phyloP scores from a whole-genome alignment of 2,329 filamentous ascomycete genomes.

The Aspergillus brunneoviolaceus region DNA sequence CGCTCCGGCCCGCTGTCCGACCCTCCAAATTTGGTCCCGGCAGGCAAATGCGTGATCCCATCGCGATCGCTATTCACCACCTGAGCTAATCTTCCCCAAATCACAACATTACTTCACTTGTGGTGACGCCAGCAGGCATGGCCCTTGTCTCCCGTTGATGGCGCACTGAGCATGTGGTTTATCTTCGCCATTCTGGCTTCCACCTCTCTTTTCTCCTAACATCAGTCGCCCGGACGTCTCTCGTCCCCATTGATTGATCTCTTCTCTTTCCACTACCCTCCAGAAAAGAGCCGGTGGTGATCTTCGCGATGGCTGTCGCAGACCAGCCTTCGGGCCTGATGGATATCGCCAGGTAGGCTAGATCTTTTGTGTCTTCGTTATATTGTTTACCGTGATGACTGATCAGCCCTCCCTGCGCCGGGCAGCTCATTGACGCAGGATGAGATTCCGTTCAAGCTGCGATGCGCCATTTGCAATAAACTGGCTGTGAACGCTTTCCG shows the following conservation, averaged over 20 bases:
- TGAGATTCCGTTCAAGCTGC: slow-evolving; percentile 92
- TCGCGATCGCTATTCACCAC: slow-evolving; percentile 2
- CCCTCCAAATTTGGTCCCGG: slow-evolving; percentile 17
- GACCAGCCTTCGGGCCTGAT: slow-evolving; percentile 43
- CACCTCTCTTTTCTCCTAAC: slow-evolving; percentile 3
- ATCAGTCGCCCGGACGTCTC: slow-evolving; percentile 2
- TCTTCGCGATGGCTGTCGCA: slow-evolving; percentile 37
- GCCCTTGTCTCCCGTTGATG: slow-evolving; percentile 15
- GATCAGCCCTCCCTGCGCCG: neutral
- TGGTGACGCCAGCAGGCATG: slow-evolving; percentile 43
- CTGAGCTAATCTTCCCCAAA: slow-evolving; percentile 56
- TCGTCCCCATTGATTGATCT: neutral
- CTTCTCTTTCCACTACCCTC: slow-evolving; percentile 2
- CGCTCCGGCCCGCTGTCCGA: slow-evolving; percentile 18
- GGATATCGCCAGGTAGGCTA: slow-evolving; percentile 44
- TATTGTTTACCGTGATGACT: neutral
- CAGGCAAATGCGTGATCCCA: slow-evolving; percentile 2
- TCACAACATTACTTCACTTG: slow-evolving; percentile 61
- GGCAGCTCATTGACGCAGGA: slow-evolving; percentile 72
- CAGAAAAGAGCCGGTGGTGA: neutral
- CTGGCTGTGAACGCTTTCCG: slow-evolving; percentile 88
- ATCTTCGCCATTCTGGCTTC: slow-evolving; percentile 14
- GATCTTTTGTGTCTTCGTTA: neutral
- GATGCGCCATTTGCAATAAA: slow-evolving; percentile 90
- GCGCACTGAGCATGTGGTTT: slow-evolving; percentile 22